Percentiles rank a stretch among this genome's conserved stretches.
Evolutionary conservation across 2,329 filamentous ascomycete species (phyloP).

Genomic region (Aspergillus brasiliensis): DNA sequence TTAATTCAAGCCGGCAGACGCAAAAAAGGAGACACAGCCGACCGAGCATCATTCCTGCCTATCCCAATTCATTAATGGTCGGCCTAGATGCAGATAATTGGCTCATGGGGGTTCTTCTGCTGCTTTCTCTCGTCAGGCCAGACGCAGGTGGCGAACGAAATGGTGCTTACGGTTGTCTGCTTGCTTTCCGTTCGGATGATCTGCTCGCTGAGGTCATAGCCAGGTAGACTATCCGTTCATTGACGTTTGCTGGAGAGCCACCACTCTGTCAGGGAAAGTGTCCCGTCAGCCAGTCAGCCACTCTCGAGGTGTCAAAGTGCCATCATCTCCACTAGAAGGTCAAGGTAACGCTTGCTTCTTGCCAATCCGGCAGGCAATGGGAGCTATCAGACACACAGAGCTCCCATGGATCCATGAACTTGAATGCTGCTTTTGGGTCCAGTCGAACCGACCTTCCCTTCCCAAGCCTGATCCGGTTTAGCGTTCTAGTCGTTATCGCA

Average conservation of each 20-base stretch:
- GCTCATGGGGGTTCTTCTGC: background rate
- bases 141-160: background rate
- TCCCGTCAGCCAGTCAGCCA: background rate
- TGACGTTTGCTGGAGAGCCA: background rate
- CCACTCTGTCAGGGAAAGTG: background rate
- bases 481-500: background rate
- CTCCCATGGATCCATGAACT: background rate
- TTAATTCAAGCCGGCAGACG: background rate
- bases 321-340: background rate
- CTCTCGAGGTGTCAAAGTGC: background rate
- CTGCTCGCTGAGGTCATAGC: conserved; percentile 10
- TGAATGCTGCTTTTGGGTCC: background rate
- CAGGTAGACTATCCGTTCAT: background rate
- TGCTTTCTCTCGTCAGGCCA: background rate
- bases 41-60: background rate
- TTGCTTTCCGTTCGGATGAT: conserved; percentile 4
- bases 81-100: background rate
- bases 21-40: background rate
- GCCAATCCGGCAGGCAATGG: background rate
- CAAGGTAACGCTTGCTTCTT: background rate
- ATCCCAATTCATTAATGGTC: background rate
- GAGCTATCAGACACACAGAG: background rate
- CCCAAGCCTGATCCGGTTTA: background rate
- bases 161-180: background rate
- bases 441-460: background rate